Evolutionary conservation across 139 green algal species (phyloP).

Genomic region (Marvania coccoides): DNA sequence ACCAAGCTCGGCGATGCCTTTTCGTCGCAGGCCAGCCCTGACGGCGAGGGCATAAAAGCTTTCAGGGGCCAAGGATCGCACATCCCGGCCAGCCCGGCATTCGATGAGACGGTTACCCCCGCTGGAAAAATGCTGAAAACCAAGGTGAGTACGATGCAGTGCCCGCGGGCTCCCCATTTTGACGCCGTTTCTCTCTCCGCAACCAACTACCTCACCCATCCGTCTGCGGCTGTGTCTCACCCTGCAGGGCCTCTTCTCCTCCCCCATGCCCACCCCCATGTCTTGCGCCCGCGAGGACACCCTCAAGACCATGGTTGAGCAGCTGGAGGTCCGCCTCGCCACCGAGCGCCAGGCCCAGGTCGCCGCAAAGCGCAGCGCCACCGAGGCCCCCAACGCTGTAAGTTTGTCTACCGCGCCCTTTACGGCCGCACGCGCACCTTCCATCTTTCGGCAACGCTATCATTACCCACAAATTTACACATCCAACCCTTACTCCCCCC

Average conservation of each 20-base stretch:
- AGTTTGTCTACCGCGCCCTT: too few relatives aligned
- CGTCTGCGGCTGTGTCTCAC: too few relatives aligned
- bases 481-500: too few relatives aligned
- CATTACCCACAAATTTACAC: too few relatives aligned
- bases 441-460: too few relatives aligned
- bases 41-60: not conserved
- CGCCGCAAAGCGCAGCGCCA: not conserved
- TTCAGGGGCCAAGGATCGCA: not conserved
- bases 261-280: conserved; percentile 4
- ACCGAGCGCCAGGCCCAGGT: not conserved
- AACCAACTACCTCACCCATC: too few relatives aligned
- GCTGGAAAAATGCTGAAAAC: not conserved
- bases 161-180: too few relatives aligned
- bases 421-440: not conserved
- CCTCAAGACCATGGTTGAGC: not conserved
- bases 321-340: not conserved
- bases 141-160: not conserved
- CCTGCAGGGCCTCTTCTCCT: not conserved
- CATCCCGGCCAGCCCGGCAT: not conserved
- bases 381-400: too few relatives aligned
- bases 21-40: not conserved
- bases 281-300: not conserved
- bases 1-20: too few relatives aligned
- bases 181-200: too few relatives aligned
- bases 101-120: not conserved